Base-by-base conservation (phyloP, 257 asterid species). In the Solanum sparsipilum region DNA sequence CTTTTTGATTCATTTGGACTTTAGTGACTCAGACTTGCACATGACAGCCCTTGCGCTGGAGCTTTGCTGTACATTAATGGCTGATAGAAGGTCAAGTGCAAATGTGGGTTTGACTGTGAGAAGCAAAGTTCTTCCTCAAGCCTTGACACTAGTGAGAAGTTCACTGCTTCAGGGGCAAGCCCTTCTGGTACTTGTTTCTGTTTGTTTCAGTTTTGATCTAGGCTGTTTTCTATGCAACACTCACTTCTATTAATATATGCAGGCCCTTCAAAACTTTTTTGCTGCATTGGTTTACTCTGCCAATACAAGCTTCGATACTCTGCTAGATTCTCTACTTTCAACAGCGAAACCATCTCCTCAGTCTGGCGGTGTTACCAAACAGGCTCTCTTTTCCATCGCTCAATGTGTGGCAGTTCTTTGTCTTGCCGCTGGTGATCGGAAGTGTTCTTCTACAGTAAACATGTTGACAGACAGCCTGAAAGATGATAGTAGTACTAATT, bases 141-240 rank as follows among this genome's bases (percentile, higher is more conserved):
- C 99, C 35, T 93, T 97, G 89, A 92, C 94, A 86, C 88, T 97
- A 87, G 92, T 96, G 74, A 93, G 94, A 91, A 97, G 99, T 89
- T 92, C 99, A 65, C 91, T 97, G 92, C 98, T 97, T 85, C 99
- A 97, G 91, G 99, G 99, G 35, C 99, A 97, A 89, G 99, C 99
- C 86, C 99, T 97, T 90, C 90, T 94, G 99, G 99, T 97, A 97
- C 39, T 74, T 65, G 87, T 58, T 76, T 87, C 85, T 75, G 39
- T 67, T 88, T 20, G 39, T 85, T 60, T 39, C 56, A 38, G 85
- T 84, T 60, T 92, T 84, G 60, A 88, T 87, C 70, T 71, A 38
- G 16, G 44, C 68, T 38, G 74, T 87, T 82, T 88, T 34, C 85
- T 84, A 87, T 79, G 15, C 52, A 11, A 89, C 87, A 89, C 88